These are phyloP conservation scores for Penicillium malachiteum DNA, from an alignment of 495 filamentous ascomycete genomes.

Conservation along the genomic window DNA sequence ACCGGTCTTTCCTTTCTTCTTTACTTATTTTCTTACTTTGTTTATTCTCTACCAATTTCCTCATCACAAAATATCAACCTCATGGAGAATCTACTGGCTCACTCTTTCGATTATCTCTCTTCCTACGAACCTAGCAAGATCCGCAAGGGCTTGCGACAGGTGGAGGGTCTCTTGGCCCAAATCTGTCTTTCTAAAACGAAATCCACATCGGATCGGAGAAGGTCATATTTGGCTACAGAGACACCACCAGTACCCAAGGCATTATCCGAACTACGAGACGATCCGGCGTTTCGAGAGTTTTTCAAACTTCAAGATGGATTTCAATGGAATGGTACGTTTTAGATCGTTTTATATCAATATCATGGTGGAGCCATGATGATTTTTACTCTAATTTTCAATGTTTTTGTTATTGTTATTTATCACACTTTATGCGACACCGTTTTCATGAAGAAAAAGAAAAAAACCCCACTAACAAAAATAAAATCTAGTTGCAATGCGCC, in stretches of 20 bases:
- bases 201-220: constrained; percentile 41
- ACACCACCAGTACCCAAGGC: constrained; percentile 57
- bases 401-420: too few species aligned
- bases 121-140: constrained; percentile 88
- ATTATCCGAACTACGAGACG: constrained; percentile 67
- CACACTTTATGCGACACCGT: too few species aligned
- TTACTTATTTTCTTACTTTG: neutral
- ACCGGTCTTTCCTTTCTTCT: too few species aligned
- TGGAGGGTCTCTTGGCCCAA: constrained; percentile 93
- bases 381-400: neutral
- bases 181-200: constrained; percentile 76
- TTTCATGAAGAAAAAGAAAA: neutral
- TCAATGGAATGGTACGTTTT: constrained; percentile 81
- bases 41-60: neutral
- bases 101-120: constrained; percentile 95
- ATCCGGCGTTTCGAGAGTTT: constrained; percentile 93
- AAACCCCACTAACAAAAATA: too few species aligned
- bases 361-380: neutral
- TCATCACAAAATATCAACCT: constrained; percentile 3
- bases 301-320: constrained; percentile 96
- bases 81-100: constrained; percentile 91
- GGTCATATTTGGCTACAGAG: constrained; percentile 36
- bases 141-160: constrained; percentile 89
- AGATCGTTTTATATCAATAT: neutral
- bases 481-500: constrained; percentile 72